Percentiles rank a stretch among this genome's conserved stretches.
Conservation (phyloP, 768 basidiomycete genomes). For the Boletus bicolor region DNA sequence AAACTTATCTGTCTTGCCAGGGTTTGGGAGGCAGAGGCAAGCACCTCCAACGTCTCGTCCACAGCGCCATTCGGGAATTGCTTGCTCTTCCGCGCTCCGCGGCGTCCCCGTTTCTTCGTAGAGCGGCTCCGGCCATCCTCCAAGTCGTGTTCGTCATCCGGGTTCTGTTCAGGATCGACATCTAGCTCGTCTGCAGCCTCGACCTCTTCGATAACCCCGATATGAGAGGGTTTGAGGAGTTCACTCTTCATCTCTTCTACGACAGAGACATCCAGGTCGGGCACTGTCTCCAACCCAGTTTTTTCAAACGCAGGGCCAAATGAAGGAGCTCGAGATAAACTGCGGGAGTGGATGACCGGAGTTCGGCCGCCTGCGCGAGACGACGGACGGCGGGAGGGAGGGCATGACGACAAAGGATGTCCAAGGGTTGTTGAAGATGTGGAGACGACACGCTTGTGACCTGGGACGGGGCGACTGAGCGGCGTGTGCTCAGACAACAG, state of each 20-base stretch:
- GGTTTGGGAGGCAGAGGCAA: constrained; percentile 77
- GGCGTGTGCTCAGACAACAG: constrained; percentile 50
- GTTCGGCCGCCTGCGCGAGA: constrained; percentile 61
- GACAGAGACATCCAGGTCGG: constrained; percentile 42
- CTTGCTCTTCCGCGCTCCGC: constrained; percentile 81
- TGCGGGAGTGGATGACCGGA: constrained; percentile 50
- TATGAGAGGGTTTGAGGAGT: constrained; percentile 18
- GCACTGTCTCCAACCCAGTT: constrained; percentile 46
- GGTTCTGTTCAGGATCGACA: constrained; percentile 13
- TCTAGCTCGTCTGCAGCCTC: constrained; percentile 35
- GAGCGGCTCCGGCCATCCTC: constrained; percentile 48
- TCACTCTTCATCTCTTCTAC: constrained; percentile 44
- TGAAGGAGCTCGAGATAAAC: constrained; percentile 63
- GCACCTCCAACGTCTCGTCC: constrained; percentile 61
- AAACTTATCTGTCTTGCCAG: constrained; percentile 82
- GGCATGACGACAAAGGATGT: constrained; percentile 60
- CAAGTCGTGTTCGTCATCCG: constrained; percentile 28
- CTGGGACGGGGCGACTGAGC: constrained; percentile 27
- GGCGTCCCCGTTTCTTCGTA: constrained; percentile 75
- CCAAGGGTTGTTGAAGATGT: constrained; percentile 57
- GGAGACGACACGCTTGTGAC: constrained; percentile 58
- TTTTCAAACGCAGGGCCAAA: constrained; percentile 45
- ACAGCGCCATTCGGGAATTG: constrained; percentile 23
- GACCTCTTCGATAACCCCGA: constrained; percentile 37
- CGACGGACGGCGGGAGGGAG: constrained; percentile 67